A percentile compares a stretch with the other conserved stretches of the same genome.
Evolutionary conservation across 352 stramenopile species (phyloP).

Genomic region (Pythium pyrilobum): DNA sequence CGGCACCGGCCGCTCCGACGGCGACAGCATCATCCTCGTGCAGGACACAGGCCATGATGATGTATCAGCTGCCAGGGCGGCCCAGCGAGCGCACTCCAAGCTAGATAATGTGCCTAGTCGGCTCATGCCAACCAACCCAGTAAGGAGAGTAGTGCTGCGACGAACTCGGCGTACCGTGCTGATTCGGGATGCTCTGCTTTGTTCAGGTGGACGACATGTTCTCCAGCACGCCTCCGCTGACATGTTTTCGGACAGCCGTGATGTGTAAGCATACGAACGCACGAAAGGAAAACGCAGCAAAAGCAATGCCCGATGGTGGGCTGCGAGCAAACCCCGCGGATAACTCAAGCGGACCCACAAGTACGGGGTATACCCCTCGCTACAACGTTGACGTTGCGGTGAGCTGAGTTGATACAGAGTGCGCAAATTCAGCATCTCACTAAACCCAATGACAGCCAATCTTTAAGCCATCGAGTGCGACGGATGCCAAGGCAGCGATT

Average conservation of each 20-base stretch:
- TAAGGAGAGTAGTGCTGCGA: constrained; percentile 11
- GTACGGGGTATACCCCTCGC: background rate
- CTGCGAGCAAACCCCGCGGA: too few species aligned
- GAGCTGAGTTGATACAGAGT: background rate
- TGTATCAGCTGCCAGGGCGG: background rate
- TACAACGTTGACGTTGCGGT: background rate
- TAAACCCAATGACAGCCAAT: background rate
- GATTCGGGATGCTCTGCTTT: background rate
- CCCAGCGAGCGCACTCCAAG: constrained; percentile 5
- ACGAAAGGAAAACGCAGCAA: constrained; percentile 12
- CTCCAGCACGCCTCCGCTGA: constrained; percentile 42
- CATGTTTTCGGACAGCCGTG: constrained; percentile 47
- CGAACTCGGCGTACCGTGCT: background rate
- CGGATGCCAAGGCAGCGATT: constrained; percentile 55
- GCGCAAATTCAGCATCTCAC: too few species aligned
- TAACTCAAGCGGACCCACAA: background rate
- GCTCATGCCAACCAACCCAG: constrained; percentile 45
- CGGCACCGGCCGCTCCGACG: constrained; percentile 36
- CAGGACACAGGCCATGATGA: constrained; percentile 28
- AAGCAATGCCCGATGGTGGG: too few species aligned
- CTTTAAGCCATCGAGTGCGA: constrained; percentile 44
- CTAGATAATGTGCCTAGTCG: constrained; percentile 42
- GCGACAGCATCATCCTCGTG: constrained; percentile 61
- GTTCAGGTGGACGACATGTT: constrained; percentile 56
- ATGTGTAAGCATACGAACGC: constrained; percentile 68